Evolutionary conservation across 176 grass and related monocot genomes (phyloP), one percentile per base, ranked within the genome.

Genomic region (Thalia dealbata): DNA sequence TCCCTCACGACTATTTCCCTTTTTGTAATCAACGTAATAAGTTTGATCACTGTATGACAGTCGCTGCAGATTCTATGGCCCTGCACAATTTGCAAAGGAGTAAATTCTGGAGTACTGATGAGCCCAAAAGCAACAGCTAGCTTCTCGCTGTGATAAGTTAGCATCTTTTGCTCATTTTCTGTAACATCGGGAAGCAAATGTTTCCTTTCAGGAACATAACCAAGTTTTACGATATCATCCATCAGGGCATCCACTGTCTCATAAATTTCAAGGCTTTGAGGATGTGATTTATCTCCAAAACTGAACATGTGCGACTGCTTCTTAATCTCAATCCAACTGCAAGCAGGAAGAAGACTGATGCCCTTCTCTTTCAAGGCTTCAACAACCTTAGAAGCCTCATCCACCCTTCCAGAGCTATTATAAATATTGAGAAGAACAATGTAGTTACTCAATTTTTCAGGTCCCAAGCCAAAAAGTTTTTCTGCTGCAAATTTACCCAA

Each of bases 251-350:
- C 80, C 68, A 97, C 24, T 79, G 62, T 97, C 54, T 50, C 68
- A 79, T 92, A 86, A 54, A 92, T 88, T 86, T 84, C 78, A 69
- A 55, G 51, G 79, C 67, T 77, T 69, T 78, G 83, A 51, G 79
- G 83, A 61, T 84, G 90, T 29, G 73, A 75, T 62, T 55, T 83
- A 80, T 97, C 95, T 71, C 86, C 82, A 78, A 90, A 87, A 78
- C 82, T 79, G 90, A 96, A 91, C 52, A 6, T 75, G 62, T 92
- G 80, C 43, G 76, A 46, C 67, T 78, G 79, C 86, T 88, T 97
- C 82, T 88, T 91, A 1, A 92, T 81, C 62, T 82, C 91, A 42
- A 92, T 82, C 95, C 89, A 97, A 82, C 83, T 97, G 84, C 80
- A 91, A 78, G 87, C 79, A 75, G 61, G 59, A 65, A 16, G 29